A percentile compares a stretch with the other conserved stretches of the same genome.
phyloP scores from a whole-genome alignment of 805 yeast genomes.

The Monosporozyma solicola region DNA sequence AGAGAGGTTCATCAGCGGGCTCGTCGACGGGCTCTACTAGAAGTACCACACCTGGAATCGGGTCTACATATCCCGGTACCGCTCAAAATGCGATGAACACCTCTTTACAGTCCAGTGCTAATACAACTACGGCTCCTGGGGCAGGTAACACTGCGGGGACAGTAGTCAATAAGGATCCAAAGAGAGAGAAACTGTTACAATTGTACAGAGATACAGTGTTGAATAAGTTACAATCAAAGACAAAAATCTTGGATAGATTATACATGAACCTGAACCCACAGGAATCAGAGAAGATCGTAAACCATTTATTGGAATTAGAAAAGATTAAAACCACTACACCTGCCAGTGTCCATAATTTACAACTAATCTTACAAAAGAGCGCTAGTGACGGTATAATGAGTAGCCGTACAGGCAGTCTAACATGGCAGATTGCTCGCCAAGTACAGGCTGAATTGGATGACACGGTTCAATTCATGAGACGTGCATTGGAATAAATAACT shows the following conservation, averaged over 20 bases:
- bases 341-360: conserved; percentile 25
- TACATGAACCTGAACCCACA: conserved; percentile 8
- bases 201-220: conserved; percentile 27
- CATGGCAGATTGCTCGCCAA: conserved; percentile 22
- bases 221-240: conserved; percentile 25
- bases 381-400: conserved; percentile 25
- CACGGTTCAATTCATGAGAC: conserved; percentile 29
- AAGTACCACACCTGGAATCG: not conserved
- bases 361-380: conserved; percentile 24
- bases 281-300: conserved; percentile 6
- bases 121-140: not conserved
- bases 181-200: conserved; percentile 23
- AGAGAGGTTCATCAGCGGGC: not conserved
- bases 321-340: conserved; percentile 21
- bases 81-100: conserved; percentile 1
- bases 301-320: conserved; percentile 13
- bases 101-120: conserved; percentile 2
- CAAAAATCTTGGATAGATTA: conserved; percentile 15
- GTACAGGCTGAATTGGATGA: conserved; percentile 27
- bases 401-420: conserved; percentile 13
- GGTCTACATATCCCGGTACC: not conserved
- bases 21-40: not conserved
- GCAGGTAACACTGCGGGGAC: conserved; percentile 3
- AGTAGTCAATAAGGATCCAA: conserved; percentile 16
- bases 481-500: conserved; percentile 21